Base-by-base conservation (phyloP, 345 rosid genomes). In the Ceriops tagal region DNA sequence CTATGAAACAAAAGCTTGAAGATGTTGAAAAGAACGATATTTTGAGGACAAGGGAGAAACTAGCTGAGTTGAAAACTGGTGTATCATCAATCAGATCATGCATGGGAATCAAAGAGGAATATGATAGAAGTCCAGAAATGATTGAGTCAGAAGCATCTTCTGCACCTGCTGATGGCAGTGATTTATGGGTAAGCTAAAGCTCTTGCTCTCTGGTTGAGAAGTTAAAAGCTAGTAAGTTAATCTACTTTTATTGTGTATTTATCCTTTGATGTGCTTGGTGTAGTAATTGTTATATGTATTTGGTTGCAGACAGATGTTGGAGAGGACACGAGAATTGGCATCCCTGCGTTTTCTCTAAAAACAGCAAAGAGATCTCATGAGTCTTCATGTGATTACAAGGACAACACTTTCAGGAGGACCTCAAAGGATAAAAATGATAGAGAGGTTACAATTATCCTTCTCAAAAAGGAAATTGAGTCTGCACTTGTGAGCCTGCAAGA, bases 401-500 rank as follows among this genome's bases (percentile, higher is more conserved):
- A 67, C 64, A 69, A 34, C 34, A 79, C 78, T 52, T 58, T 71
- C 64, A 72, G 59, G 59, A 61, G 66, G 34, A 64, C 70, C 57
- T 67, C 68, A 68, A 75, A 74, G 47, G 67, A 75, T 68, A 59
- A 68, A 65, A 53, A 67, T 60, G 80, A 76, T 69, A 85, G 87
- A 83, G 90, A 87, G 65, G 63, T 75, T 70, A 81, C 89, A 65
- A 75, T 89, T 73, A 65, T 77, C 73, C 86, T 89, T 81, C 79
- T 93, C 72, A 91, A 78, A 81, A 75, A 71, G 80, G 98, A 91
- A 85, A 79, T 89, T 68, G 91, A 83, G 77, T 88, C 83, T 75
- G 97, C 98, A 26, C 81, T 91, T 66, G 82, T 70, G 73, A 84
- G 92, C 77, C 79, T 93, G 73, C 83, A 85, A 74, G 91, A 88